Evolutionary conservation across 208 protist species (phyloP).

Genomic region (Angomonas ambiguus): DNA sequence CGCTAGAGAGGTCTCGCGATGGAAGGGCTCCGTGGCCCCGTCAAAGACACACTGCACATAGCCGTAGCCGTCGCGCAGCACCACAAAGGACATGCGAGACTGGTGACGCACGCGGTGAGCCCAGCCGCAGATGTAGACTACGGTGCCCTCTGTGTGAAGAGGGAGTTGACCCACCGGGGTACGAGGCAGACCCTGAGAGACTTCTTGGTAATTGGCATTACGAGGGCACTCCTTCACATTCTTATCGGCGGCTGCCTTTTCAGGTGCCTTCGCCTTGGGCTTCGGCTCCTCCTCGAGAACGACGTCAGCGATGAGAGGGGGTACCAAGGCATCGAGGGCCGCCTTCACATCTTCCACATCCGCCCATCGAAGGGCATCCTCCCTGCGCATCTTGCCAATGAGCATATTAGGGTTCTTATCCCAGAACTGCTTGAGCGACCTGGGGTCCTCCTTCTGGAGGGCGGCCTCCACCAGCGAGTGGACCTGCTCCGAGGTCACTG

Average conservation of each 20-base stretch:
- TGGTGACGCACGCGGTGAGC: constrained; percentile 93
- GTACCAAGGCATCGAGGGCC: constrained; percentile 60
- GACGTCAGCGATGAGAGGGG: constrained; percentile 53
- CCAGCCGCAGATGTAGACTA: constrained; percentile 93
- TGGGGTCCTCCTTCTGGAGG: constrained; percentile 45
- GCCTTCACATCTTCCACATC: constrained; percentile 58
- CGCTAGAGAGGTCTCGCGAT: constrained; percentile 83
- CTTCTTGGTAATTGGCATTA: constrained; percentile 42
- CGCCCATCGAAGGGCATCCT: constrained; percentile 70
- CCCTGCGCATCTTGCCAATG: constrained; percentile 76
- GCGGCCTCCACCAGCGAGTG: constrained; percentile 42
- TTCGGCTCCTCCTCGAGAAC: constrained; percentile 19
- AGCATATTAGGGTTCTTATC: constrained; percentile 82
- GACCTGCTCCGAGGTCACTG: constrained; percentile 47
- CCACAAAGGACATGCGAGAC: constrained; percentile 95
- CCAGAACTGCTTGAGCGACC: constrained; percentile 58
- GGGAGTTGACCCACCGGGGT: constrained; percentile 50
- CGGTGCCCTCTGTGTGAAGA: constrained; percentile 33
- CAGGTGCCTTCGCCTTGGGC: constrained; percentile 7
- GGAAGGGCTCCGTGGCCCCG: constrained; percentile 65
- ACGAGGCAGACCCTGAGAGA: constrained; percentile 38
- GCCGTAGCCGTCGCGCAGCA: constrained; percentile 95
- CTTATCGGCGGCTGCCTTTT: constrained; percentile 11
- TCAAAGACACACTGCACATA: constrained; percentile 95
- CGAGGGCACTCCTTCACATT: constrained; percentile 31